Evolutionary conservation across 495 filamentous ascomycete species (phyloP).

Genomic region (Annulohypoxylon stygium): DNA sequence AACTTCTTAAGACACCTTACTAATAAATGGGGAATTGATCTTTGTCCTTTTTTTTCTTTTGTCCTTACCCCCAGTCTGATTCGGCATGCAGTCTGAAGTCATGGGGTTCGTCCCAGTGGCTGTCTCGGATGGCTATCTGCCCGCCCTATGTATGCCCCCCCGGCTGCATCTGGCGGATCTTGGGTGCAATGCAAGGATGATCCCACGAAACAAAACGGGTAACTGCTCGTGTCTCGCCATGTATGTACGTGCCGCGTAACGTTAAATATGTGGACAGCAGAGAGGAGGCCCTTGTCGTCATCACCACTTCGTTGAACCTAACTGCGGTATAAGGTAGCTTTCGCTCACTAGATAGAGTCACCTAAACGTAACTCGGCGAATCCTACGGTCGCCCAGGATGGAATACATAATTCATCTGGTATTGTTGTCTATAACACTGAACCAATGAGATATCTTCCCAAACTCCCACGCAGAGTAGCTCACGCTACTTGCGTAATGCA

Average conservation of each 20-base stretch:
- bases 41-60: conserved; percentile 1
- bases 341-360: conserved; percentile 27
- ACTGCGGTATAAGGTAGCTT: conserved; percentile 19
- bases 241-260: conserved; percentile 19
- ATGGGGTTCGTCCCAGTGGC: conserved; percentile 23
- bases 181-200: conserved; percentile 31
- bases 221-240: conserved; percentile 2
- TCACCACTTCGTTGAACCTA: not conserved
- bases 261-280: not conserved
- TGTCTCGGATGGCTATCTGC: not conserved
- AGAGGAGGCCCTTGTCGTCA: conserved; percentile 1
- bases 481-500: conserved; percentile 39
- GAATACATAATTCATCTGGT: conserved; percentile 20
- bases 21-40: not conserved
- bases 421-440: conserved; percentile 25
- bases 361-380: conserved; percentile 28
- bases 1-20: conserved; percentile 8
- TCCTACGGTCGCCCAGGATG: conserved; percentile 17
- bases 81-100: conserved; percentile 35
- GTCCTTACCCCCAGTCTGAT: not conserved
- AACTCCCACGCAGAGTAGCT: conserved; percentile 40
- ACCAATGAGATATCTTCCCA: conserved; percentile 30
- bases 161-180: conserved; percentile 37
- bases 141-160: not conserved
- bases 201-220: conserved; percentile 17